Base-by-base conservation (phyloP, 1,139 yeast genomes). In the Hemisphaericaspora lyxosophila region DNA sequence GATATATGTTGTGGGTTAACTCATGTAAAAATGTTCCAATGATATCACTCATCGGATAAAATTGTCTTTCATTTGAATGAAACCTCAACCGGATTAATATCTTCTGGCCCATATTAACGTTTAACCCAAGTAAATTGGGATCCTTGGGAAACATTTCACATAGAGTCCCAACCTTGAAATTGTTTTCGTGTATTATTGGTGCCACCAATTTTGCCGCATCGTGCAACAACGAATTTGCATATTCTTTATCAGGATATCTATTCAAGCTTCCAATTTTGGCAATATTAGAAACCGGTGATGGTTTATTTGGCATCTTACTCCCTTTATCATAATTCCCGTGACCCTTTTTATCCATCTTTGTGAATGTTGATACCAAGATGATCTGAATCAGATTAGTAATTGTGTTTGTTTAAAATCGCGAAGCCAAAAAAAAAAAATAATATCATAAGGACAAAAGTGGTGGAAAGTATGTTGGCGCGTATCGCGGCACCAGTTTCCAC, bases 11-110 rank as follows among this genome's bases (percentile, higher is more conserved):
- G 55, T 92, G 98, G 2, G 89, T 78, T 32, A 92, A 66, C 57
- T 92, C 98, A 58, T 92, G 98, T 8, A 92, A 66, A 78, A 89
- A 76, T 0, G 96, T 88, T 0, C 90, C 96, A 12, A 90, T 55
- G 2, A 89, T 62, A 38, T 80, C 82, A 11, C 82, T 78, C 59
- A 84, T 64, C 1, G 90, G 83, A 18, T 80, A 60, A 54, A 90
- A 89, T 60, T 62, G 64, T 22, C 64, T 53, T 26, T 75, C 77
- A 53, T 84, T 77, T 17, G 67, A 59, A 15, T 80, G 76, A 31
- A 75, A 75, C 40, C 97, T 65, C 33, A 92, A 65, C 40, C 97
- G 61, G 8, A 92, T 54, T 58, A 85, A 73, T 15, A 92, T 81
- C 58, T 85, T 85, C 45, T 67, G 70, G 1, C 97, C 97, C n/a